These are phyloP conservation scores for Euphorbia lathyris DNA, from an alignment of 345 rosid species.

Conservation along the genomic window DNA sequence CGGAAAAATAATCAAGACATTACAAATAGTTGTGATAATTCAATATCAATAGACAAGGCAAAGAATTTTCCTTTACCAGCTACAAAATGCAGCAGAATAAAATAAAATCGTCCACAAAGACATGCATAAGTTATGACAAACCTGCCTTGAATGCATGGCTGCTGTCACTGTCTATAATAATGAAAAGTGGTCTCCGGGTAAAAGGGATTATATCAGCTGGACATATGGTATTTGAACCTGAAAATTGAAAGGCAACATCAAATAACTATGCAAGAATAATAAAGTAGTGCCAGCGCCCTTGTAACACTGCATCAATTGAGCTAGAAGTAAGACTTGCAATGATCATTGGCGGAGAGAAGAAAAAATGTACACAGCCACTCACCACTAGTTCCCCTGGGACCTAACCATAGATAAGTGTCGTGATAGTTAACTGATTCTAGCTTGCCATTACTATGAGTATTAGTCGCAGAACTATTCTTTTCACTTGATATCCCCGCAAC, in stretches of 20 bases:
- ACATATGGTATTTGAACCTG: constrained; percentile 75
- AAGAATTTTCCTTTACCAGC: not conserved
- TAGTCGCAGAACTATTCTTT: constrained; percentile 43
- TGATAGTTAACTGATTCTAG: constrained; percentile 37
- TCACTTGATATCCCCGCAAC: constrained; percentile 46
- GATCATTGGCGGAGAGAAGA: constrained; percentile 7
- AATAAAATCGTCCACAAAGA: constrained; percentile 15
- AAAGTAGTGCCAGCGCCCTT: not conserved
- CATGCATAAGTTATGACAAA: constrained; percentile 74
- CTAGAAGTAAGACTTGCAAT: constrained; percentile 4
- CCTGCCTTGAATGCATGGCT: constrained; percentile 99
- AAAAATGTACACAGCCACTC: constrained; percentile 25
- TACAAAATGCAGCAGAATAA: not conserved
- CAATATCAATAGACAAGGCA: not conserved
- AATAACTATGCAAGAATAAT: not conserved
- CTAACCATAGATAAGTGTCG: constrained; percentile 62
- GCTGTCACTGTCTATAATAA: constrained; percentile 89
- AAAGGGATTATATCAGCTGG: constrained; percentile 97
- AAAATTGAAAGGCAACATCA: constrained; percentile 17
- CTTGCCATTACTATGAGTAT: constrained; percentile 54
- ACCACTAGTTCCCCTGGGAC: constrained; percentile 77
- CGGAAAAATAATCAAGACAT: not conserved
- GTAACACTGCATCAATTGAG: not conserved
- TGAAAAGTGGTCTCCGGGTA: constrained; percentile 86
- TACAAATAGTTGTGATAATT: not conserved